Evolutionary conservation across 805 yeast species (phyloP), one percentile per base, ranked within the genome.

Genomic region (Lipomyces spencermartinsiae): DNA sequence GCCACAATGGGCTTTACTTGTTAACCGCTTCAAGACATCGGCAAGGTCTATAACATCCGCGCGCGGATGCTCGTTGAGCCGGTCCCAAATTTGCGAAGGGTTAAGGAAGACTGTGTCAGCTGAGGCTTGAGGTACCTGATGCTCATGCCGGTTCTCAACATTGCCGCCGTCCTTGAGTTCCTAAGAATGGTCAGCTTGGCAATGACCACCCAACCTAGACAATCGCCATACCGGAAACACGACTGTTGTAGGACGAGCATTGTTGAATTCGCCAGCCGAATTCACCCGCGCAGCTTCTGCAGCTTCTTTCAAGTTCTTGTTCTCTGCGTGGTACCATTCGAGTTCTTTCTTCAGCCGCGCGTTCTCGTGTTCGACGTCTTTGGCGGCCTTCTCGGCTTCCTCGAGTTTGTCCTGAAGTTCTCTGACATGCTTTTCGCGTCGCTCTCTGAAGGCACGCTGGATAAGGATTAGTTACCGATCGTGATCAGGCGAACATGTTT

Each of bases 371-470:
- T 59, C 61, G 2, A 60, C 25, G 14, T 62, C 58, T 33, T 25
- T 37, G 43, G 57, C 29, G 35, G 19, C 2, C 49, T 59, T 39
- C 35, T 54, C 62, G 9, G 63, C 58, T 6, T 14, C 56, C n/a
- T 37, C 61, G 9, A 68, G 59, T 25, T 55, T 55, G 5, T 60
- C 67, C 33, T 65, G 64, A 19, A 68, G 58, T 14, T 65, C 69
- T 35, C 59, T 55, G 39, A 64, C 69, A 35, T 64, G 64, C 39
- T 58, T 61, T 37, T 68, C 71, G 16, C 69, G 62, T 16, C 71
- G 62, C 54, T 68, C 71, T 2, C 71, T 61, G 49, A 68, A 68
- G 33, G 71, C 71, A 10, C 70, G 55, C 67, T 62, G 16, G 31
- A 46, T 22, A 35, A 10, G n/a, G 35, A 2, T 49, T 37, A 46